phyloP scores from a whole-genome alignment of 2,329 filamentous ascomycete species.

The Dendryphion nanum region DNA sequence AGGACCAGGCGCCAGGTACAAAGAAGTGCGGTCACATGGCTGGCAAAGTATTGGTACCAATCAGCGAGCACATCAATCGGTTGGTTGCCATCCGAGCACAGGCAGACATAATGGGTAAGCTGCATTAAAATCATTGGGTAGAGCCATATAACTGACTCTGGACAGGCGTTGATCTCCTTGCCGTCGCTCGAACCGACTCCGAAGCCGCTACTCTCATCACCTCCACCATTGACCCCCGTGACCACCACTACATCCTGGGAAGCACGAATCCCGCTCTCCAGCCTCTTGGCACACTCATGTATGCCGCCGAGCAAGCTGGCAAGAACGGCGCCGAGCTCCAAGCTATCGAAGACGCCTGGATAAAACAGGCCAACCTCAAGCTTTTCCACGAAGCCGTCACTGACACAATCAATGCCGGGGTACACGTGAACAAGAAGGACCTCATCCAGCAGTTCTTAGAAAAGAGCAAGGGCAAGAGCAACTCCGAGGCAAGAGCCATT shows the following conservation, averaged over 20 bases:
- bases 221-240: conserved; percentile 90
- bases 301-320: conserved; percentile 76
- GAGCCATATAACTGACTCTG: not conserved
- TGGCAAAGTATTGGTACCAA: conserved; percentile 94
- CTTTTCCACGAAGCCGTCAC: conserved; percentile 89
- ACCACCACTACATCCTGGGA: conserved; percentile 91
- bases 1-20: conserved; percentile 95
- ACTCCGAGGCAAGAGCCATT: conserved; percentile 75
- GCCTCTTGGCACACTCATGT: conserved; percentile 88
- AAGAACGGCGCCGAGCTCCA: conserved; percentile 81
- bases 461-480: conserved; percentile 77
- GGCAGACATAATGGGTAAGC: conserved; percentile 90
- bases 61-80: conserved; percentile 97
- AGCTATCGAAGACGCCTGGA: conserved; percentile 89
- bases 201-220: conserved; percentile 97
- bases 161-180: conserved; percentile 75
- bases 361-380: conserved; percentile 72
- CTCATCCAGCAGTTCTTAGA: conserved; percentile 66
- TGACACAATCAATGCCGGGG: conserved; percentile 72
- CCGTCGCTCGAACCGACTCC: conserved; percentile 91
- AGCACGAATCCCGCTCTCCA: conserved; percentile 80
- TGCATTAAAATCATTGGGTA: conserved; percentile 15
- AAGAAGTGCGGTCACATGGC: conserved; percentile 99
- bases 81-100: conserved; percentile 95
- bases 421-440: conserved; percentile 65